These are phyloP conservation scores for Cenococcum geophilum DNA, from an alignment of 495 filamentous ascomycete genomes.

Conservation along the genomic window DNA sequence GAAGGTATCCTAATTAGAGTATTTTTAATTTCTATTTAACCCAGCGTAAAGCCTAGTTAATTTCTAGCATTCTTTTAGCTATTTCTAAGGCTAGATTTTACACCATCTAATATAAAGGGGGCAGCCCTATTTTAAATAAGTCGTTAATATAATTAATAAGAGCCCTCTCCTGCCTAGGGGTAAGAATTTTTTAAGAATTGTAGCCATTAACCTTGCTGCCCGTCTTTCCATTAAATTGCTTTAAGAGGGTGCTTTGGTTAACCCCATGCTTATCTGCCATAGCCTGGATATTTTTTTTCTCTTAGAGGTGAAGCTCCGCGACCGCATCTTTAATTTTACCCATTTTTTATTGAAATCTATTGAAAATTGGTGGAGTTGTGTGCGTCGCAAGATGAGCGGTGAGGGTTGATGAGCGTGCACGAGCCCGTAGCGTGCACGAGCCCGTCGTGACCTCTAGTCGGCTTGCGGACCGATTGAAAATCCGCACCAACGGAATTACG, in stretches of 20 bases:
- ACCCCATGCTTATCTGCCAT: neutral
- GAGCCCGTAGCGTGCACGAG: no score
- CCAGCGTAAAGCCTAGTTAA: neutral
- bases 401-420: no score
- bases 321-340: neutral
- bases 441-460: no score
- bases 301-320: neutral
- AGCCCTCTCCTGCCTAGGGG: neutral
- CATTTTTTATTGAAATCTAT: no score
- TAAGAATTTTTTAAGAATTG: neutral
- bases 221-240: neutral
- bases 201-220: neutral
- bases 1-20: neutral
- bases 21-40: constrained; percentile 1
- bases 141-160: constrained; percentile 9
- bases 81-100: constrained; percentile 5
- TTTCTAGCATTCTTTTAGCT: neutral
- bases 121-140: neutral
- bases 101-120: neutral
- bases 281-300: neutral
- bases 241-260: neutral
- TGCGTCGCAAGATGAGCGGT: no score
- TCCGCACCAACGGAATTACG: no score
- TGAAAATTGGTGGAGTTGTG: no score
- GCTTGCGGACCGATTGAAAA: no score